phyloP scores from a whole-genome alignment of 495 filamentous ascomycete genomes.

The Xylaria acuta region DNA sequence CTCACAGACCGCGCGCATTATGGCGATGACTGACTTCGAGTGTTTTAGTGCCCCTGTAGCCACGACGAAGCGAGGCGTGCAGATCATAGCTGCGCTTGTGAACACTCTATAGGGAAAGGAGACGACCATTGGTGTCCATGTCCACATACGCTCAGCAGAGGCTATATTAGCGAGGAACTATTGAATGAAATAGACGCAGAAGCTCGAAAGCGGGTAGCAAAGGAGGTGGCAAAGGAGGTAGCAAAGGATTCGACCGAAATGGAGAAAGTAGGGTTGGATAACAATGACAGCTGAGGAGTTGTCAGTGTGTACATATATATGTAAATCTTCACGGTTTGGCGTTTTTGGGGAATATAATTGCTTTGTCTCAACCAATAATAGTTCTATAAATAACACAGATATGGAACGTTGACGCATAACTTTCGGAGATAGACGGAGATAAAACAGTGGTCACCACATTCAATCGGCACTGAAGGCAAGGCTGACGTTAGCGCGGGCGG shows the following conservation, averaged over 20 bases:
- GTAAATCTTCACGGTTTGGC: not conserved
- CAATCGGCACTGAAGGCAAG: conserved; percentile 16
- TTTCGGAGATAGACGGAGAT: conserved; percentile 15
- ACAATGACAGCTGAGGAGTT: not conserved
- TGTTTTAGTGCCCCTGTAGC: conserved; percentile 10
- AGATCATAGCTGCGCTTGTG: conserved; percentile 8
- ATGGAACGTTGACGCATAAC: not conserved
- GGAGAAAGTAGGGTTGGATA: not conserved
- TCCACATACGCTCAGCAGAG: conserved; percentile 12
- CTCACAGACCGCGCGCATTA: not conserved
- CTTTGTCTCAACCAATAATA: not conserved
- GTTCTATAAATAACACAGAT: not conserved
- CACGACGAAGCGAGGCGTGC: conserved; percentile 7
- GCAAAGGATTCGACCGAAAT: not conserved
- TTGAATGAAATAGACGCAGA: not conserved
- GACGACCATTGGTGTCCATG: conserved; percentile 24
- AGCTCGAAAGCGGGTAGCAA: not conserved
- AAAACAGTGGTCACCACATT: not conserved
- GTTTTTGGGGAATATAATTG: not conserved
- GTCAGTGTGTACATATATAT: not conserved
- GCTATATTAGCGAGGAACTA: not conserved
- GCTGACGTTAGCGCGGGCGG: conserved; percentile 17
- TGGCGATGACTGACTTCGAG: not conserved
- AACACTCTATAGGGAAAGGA: not conserved
- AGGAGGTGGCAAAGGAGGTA: not conserved